These are phyloP conservation scores for Paraconiothyrium brasiliense DNA, from an alignment of 2,329 filamentous ascomycete species.

Conservation along the genomic window DNA sequence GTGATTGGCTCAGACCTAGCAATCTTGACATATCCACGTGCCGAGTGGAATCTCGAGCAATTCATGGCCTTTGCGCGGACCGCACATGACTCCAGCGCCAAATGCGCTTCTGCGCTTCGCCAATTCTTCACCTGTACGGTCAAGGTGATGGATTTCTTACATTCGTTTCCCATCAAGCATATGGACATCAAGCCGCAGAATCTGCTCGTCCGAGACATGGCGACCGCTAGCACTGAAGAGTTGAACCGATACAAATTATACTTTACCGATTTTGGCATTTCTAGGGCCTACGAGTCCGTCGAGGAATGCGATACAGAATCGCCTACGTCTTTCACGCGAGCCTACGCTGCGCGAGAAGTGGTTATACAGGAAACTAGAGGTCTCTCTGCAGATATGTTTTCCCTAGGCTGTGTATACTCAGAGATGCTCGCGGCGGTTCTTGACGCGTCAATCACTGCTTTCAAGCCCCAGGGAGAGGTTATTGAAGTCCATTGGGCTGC, in stretches of 20 bases:
- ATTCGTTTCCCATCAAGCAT: slow-evolving; percentile 29
- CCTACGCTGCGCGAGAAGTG: slow-evolving; percentile 33
- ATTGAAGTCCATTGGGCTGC: slow-evolving; percentile 1
- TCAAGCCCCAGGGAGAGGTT: not conserved
- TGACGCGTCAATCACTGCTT: slow-evolving; percentile 2
- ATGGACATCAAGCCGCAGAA: slow-evolving; percentile 40
- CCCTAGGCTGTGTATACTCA: slow-evolving; percentile 31
- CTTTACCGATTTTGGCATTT: slow-evolving; percentile 37
- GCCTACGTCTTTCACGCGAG: slow-evolving; percentile 24
- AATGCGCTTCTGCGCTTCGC: slow-evolving; percentile 7
- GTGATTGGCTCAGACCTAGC: slow-evolving; percentile 21
- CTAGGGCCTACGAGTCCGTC: slow-evolving; percentile 26
- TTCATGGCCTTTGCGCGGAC: slow-evolving; percentile 22
- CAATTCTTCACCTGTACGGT: slow-evolving; percentile 23
- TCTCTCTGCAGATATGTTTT: slow-evolving; percentile 31
- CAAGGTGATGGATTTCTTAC: slow-evolving; percentile 26
- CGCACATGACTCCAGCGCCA: not conserved
- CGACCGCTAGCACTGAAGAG: not conserved
- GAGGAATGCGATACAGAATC: slow-evolving; percentile 29
- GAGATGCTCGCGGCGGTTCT: slow-evolving; percentile 29
- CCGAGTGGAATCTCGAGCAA: slow-evolving; percentile 28
- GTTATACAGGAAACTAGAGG: slow-evolving; percentile 22
- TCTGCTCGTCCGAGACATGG: slow-evolving; percentile 26
- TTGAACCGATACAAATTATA: slow-evolving; percentile 26
- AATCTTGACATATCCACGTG: slow-evolving; percentile 32